Percentiles rank a stretch among this genome's conserved stretches.
These are phyloP conservation scores for Phytophthora colocasiae DNA, from an alignment of 352 stramenopile species.

Conservation along the genomic window DNA sequence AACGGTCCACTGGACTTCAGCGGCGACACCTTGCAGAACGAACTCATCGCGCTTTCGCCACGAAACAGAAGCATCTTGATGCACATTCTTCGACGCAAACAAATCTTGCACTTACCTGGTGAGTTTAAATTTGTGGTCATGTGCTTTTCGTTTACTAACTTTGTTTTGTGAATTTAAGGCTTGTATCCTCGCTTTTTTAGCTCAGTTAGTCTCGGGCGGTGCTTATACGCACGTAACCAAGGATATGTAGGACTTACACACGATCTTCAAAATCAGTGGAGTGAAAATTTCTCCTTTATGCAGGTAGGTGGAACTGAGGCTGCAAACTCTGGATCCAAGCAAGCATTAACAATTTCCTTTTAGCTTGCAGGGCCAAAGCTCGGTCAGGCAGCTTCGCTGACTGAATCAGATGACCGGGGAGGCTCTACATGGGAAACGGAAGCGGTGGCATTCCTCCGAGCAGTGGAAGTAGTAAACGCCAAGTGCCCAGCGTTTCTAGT, in stretches of 20 bases:
- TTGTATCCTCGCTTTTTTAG: constrained; percentile 82
- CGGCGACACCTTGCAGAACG: constrained; percentile 44
- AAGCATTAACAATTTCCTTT: background rate
- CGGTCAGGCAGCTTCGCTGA: constrained; percentile 35
- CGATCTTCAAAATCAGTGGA: constrained; percentile 82
- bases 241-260: constrained; percentile 73
- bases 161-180: constrained; percentile 29
- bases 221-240: constrained; percentile 59
- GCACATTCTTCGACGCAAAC: constrained; percentile 82
- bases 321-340: background rate
- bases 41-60: constrained; percentile 44
- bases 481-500: constrained; percentile 67
- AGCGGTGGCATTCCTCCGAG: constrained; percentile 48
- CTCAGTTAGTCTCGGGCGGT: constrained; percentile 54
- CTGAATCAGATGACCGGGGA: constrained; percentile 45
- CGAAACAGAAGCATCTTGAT: constrained; percentile 61
- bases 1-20: constrained; percentile 33
- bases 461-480: constrained; percentile 57
- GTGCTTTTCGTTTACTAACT: constrained; percentile 11
- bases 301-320: constrained; percentile 40
- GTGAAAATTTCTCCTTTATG: constrained; percentile 70
- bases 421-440: constrained; percentile 60
- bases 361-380: constrained; percentile 68
- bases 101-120: constrained; percentile 74
- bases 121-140: background rate